Evolutionary conservation across 495 filamentous ascomycete genomes (phyloP).

Genomic region (Lophiotrema nucula): DNA sequence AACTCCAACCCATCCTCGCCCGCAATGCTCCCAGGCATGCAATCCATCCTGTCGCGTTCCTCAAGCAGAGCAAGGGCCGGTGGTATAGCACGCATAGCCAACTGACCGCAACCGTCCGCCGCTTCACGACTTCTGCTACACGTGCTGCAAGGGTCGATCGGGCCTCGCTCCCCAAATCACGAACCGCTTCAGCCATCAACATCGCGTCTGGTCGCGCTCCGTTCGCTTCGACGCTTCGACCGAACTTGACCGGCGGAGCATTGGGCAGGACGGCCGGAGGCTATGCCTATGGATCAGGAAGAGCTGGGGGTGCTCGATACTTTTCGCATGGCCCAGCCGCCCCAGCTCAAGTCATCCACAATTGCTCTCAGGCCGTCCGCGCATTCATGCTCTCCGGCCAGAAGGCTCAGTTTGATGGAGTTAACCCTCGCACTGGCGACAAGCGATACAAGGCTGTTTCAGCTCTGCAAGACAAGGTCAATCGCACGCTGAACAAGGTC

Average conservation of each 20-base stretch:
- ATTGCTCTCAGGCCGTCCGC: slow-evolving; percentile 85
- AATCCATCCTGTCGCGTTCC: slow-evolving; percentile 66
- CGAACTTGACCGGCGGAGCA: slow-evolving; percentile 87
- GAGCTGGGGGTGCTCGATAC: slow-evolving; percentile 71
- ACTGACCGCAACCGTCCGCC: slow-evolving; percentile 55
- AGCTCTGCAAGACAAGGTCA: slow-evolving; percentile 66
- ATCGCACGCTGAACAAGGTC: slow-evolving; percentile 56
- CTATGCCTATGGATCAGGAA: slow-evolving; percentile 70
- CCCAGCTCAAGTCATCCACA: slow-evolving; percentile 87
- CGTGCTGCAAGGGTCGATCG: slow-evolving; percentile 54
- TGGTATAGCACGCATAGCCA: slow-evolving; percentile 70
- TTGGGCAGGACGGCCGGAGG: slow-evolving; percentile 82
- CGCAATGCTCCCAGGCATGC: slow-evolving; percentile 62
- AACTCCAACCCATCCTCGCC: slow-evolving; percentile 54
- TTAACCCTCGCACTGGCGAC: slow-evolving; percentile 64
- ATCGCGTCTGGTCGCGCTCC: slow-evolving; percentile 71
- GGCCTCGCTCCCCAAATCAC: slow-evolving; percentile 64
- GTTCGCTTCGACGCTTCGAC: slow-evolving; percentile 86
- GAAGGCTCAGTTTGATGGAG: slow-evolving; percentile 78
- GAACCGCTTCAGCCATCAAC: slow-evolving; percentile 63
- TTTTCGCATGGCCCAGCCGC: slow-evolving; percentile 86
- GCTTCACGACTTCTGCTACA: slow-evolving; percentile 59
- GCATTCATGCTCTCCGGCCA: slow-evolving; percentile 87
- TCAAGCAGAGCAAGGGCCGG: slow-evolving; percentile 64
- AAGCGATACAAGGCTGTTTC: slow-evolving; percentile 73